Conservation (phyloP, 352 stramenopile genomes). For the Nothophytophthora sp. region DNA sequence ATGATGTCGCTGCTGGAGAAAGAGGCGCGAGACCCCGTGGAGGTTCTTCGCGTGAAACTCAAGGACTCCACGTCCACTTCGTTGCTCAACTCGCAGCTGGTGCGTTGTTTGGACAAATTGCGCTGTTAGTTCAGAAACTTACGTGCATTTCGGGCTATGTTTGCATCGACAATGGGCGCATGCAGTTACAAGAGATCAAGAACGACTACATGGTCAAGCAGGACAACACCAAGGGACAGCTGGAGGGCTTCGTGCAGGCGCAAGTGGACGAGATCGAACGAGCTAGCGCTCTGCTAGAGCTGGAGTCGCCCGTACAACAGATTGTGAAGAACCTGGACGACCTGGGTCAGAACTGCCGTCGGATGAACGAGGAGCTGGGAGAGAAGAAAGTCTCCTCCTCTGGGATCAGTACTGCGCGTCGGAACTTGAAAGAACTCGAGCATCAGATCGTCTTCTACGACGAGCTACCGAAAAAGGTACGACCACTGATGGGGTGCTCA, state of each 20-base stretch:
- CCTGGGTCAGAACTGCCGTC: conserved; percentile 61
- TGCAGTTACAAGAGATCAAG: conserved; percentile 84
- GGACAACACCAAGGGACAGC: conserved; percentile 70
- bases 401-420: conserved; percentile 74
- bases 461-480: conserved; percentile 64
- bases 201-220: conserved; percentile 75
- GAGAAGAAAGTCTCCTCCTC: conserved; percentile 79
- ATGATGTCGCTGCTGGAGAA: conserved; percentile 88
- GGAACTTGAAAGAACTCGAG: conserved; percentile 83
- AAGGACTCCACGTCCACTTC: conserved; percentile 84
- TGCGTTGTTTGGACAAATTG: conserved; percentile 14
- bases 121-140: neutral
- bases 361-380: conserved; percentile 84
- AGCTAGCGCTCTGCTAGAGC: conserved; percentile 66
- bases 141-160: neutral
- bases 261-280: conserved; percentile 88
- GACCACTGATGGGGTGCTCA: too few relatives aligned
- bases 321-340: conserved; percentile 64
- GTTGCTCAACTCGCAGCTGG: conserved; percentile 81
- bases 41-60: conserved; percentile 80
- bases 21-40: conserved; percentile 78
- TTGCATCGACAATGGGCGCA: neutral
- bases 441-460: conserved; percentile 85
- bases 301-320: conserved; percentile 60
- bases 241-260: conserved; percentile 71